A percentile compares a stretch with the other conserved stretches of the same genome.
phyloP scores from a whole-genome alignment of 805 yeast species.

The Saturnispora bothae region DNA sequence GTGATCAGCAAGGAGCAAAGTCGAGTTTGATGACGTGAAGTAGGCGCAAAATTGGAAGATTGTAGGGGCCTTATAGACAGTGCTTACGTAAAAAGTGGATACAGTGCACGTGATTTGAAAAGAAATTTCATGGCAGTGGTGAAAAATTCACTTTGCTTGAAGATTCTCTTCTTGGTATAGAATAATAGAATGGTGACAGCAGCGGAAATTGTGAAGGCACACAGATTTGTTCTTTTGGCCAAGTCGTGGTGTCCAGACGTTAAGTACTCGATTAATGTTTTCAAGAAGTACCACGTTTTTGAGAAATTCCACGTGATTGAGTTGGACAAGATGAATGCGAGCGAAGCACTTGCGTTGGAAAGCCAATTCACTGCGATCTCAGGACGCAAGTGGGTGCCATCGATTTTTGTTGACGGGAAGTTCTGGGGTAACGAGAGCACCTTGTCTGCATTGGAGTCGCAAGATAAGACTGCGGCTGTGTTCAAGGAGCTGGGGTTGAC shows the following conservation, averaged over 20 bases:
- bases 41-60: too few relatives aligned
- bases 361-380: slow-evolving; percentile 45
- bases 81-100: too few relatives aligned
- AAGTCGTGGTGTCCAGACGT: slow-evolving; percentile 79
- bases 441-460: slow-evolving; percentile 30
- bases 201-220: slow-evolving; percentile 32
- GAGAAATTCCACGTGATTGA: slow-evolving; percentile 48
- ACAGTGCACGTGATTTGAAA: too few relatives aligned
- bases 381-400: slow-evolving; percentile 61
- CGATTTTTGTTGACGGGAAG: slow-evolving; percentile 50
- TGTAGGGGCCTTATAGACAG: too few relatives aligned
- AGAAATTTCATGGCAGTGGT: too few relatives aligned
- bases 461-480: slow-evolving; percentile 26
- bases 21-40: too few relatives aligned
- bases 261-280: slow-evolving; percentile 47
- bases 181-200: slow-evolving; percentile 29
- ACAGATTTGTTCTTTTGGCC: slow-evolving; percentile 47
- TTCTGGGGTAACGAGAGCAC: slow-evolving; percentile 48
- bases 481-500: slow-evolving; percentile 26
- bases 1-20: too few relatives aligned
- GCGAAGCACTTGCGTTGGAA: slow-evolving; percentile 43
- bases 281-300: slow-evolving; percentile 40
- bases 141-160: too few relatives aligned
- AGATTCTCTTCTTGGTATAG: too few relatives aligned
- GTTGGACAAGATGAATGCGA: slow-evolving; percentile 42